phyloP scores from a whole-genome alignment of 495 filamentous ascomycete genomes.

The Tirmania nivea region DNA sequence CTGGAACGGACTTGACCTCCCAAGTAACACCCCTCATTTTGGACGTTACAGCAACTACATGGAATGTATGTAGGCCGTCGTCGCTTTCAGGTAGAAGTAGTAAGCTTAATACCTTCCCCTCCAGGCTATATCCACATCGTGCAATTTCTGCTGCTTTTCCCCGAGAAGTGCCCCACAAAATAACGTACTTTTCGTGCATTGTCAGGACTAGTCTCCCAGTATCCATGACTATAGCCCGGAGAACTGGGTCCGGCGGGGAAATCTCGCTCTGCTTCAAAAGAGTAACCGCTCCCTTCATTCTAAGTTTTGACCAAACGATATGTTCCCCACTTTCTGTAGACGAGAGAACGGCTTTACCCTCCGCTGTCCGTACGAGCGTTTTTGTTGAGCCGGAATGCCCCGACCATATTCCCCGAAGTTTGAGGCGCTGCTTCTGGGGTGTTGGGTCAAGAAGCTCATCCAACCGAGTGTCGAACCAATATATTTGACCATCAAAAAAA shows the following conservation, averaged over 20 bases:
- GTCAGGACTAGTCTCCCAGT: conserved; percentile 61
- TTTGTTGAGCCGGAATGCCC: conserved; percentile 64
- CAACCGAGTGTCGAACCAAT: conserved; percentile 57
- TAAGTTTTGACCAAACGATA: conserved; percentile 59
- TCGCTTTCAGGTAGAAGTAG: conserved; percentile 49
- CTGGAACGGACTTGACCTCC: conserved; percentile 36
- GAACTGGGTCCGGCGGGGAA: conserved; percentile 51
- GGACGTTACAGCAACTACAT: conserved; percentile 65
- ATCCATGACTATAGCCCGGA: conserved; percentile 61
- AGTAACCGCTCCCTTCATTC: conserved; percentile 24
- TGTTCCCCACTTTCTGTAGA: conserved; percentile 58
- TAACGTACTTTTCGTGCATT: conserved; percentile 52
- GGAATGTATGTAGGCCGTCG: conserved; percentile 26
- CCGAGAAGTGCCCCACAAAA: conserved; percentile 36
- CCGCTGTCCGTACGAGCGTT: conserved; percentile 65
- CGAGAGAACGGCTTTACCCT: conserved; percentile 60
- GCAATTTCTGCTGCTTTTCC: conserved; percentile 7
- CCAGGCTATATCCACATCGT: conserved; percentile 32
- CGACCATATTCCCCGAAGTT: conserved; percentile 44
- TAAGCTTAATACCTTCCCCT: conserved; percentile 62
- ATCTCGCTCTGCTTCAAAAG: conserved; percentile 49
- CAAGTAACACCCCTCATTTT: conserved; percentile 70
- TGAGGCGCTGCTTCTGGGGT: conserved; percentile 39
- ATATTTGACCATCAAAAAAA: conserved; percentile 65
- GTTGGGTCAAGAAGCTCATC: conserved; percentile 66